Evolutionary conservation across 2,329 filamentous ascomycete species (phyloP), one percentile per base, ranked within the genome.

Genomic region (Aureobasidium sp.): DNA sequence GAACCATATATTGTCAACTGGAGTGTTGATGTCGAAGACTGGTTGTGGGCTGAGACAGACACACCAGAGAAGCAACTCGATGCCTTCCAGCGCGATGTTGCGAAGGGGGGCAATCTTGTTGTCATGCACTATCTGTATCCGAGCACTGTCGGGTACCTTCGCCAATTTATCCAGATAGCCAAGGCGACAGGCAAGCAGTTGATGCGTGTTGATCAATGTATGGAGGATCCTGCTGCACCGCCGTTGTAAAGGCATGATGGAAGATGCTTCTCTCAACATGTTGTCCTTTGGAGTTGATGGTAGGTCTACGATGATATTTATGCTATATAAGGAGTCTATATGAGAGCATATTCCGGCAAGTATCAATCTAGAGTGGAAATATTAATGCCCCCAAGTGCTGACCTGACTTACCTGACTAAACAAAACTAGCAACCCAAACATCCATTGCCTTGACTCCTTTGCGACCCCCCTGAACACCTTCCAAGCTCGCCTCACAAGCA

Each of bases 341-440:
- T 34, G 12, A 1, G 12, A 34, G 9, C 31, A 34, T 3, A 12
- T 34, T 34, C 9, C 31, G 12, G 31, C 31, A 34, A 34, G 8
- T 0, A 12, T 11, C 31, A 34, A 12, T 34, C 12, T 0, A 12
- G 9, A 34, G 9, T 9, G 9, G 8, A 34, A 0, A 11, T 34
- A 3, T 9, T 9, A 34, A 12, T 12, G 31, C 9, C 12, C 9
- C 31, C 31, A 11, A 34, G 12, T 11, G 12, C 9, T 34, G 31
- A 3, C 9, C 9, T 34, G 31, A 12, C 9, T 12, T 11, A 34
- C 31, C 12, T 11, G 12, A 34, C 9, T 34, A 53, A 22, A 53
- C 36, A 11, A 61, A 61, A 36, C 2, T 42, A 11, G 57, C 57
- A 20, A 61, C 57, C 57, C 57, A 61, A 12, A 61, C 47, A 27